Base-by-base conservation (phyloP, 2,329 filamentous ascomycete species). In the Trichoderma sp. region DNA sequence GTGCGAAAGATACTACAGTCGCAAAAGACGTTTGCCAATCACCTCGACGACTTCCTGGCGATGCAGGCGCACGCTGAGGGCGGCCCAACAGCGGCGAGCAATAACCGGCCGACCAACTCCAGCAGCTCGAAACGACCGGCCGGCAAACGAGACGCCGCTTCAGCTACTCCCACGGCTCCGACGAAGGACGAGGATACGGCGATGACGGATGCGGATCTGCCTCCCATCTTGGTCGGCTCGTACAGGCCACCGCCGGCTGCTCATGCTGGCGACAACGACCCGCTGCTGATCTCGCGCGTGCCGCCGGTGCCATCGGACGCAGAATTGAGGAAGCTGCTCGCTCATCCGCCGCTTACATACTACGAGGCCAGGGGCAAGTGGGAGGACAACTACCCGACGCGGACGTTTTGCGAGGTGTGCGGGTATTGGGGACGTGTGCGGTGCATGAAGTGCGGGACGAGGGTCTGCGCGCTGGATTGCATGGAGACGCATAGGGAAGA, bases 11-110 rank as follows among this genome's bases (percentile, higher is more conserved):
- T 95, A 68, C 80, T 95, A 64, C 87, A 89, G 69, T 92, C 89
- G 28, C 90, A 92, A 73, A 92, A 94, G 79, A 92, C 90, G 3
- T 94, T 94, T 75, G 86, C 87, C 68, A 93, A 95, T 78, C 89
- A 94, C 75, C 83, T 94, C 54, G 90, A 91, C 70, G 91, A 95
- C 75, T 92, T 90, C 75, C 83, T 90, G 70, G 91, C 91, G 9
- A 79, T 87, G 70, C 80, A 82, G 66, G 78, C 80, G n/a, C 78
- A 79, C 34, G 74, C 76, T 56, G 79, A 79, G 63, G 76, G 73
- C 65, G 76, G 76, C 64, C 69, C 78, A 17, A 71, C 75, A 3
- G 70, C 75, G 5, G 72, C 74, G 26, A 54, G 47, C 56, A 59
- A 64, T 48, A 47, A 26, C 50, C 69, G 72, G 30, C 69, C 77